Percentiles rank a stretch among this genome's conserved stretches.
These are phyloP conservation scores for Reticulascus tulasneorum DNA, from an alignment of 2,329 filamentous ascomycete genomes.

Conservation along the genomic window DNA sequence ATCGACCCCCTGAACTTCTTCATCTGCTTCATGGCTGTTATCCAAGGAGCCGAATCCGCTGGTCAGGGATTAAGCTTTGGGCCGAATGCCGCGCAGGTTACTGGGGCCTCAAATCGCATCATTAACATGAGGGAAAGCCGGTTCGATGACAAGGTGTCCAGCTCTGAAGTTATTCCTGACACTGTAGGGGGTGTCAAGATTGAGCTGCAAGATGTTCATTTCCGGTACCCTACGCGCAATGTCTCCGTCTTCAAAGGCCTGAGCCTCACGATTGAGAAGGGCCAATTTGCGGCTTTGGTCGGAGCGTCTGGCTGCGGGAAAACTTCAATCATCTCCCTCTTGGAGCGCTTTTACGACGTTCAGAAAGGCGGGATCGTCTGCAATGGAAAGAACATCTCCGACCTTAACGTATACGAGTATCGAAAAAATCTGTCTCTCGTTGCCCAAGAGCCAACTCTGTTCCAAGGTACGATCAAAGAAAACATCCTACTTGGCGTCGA, in stretches of 20 bases:
- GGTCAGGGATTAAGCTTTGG: constrained; percentile 66
- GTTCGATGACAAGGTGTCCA: constrained; percentile 27
- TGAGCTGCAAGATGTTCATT: constrained; percentile 53
- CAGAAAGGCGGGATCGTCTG: constrained; percentile 60
- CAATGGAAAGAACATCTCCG: constrained; percentile 56
- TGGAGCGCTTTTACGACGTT: constrained; percentile 69
- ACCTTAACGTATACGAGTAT: constrained; percentile 58
- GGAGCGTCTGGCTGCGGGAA: constrained; percentile 70
- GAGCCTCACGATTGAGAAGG: constrained; percentile 61
- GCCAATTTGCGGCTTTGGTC: constrained; percentile 67
- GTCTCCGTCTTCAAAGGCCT: constrained; percentile 56
- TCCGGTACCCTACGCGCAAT: constrained; percentile 57
- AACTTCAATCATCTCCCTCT: constrained; percentile 63
- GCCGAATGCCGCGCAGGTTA: constrained; percentile 58
- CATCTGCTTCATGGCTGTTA: constrained; percentile 60
- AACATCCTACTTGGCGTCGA: constrained; percentile 65
- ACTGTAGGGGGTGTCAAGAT: constrained; percentile 49
- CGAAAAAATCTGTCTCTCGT: constrained; percentile 65
- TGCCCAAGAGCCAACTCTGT: constrained; percentile 70
- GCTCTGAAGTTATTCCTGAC: constrained; percentile 35
- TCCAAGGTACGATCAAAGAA: constrained; percentile 61
- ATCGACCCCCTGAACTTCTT: constrained; percentile 45
- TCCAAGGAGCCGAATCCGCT: constrained; percentile 64
- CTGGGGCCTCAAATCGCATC: constrained; percentile 57
- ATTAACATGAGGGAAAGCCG: constrained; percentile 44